A percentile compares a stretch with the other conserved stretches of the same genome.
phyloP scores from a whole-genome alignment of 164 flowering plant species.

The Chloranthus sessilifolius region DNA sequence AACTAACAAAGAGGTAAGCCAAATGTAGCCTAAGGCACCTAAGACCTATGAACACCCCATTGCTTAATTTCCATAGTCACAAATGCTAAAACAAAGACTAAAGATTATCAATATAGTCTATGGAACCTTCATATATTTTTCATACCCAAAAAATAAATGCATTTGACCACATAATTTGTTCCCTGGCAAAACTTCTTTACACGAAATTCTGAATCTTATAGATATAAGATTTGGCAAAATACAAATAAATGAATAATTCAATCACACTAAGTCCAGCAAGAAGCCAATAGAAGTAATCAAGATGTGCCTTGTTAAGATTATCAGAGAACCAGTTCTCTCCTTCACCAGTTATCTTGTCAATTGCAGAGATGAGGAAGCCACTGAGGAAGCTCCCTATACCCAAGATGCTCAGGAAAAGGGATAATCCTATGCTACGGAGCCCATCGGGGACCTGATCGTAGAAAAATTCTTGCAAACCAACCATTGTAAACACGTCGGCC shows the following conservation, averaged over 20 bases:
- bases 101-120: no score
- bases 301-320: slow-evolving; percentile 20
- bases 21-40: no score
- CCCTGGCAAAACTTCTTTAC: no score
- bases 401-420: slow-evolving; percentile 19
- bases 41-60: no score
- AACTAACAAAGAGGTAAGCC: no score
- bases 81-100: no score
- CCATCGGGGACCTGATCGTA: slow-evolving; percentile 22
- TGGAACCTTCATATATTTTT: no score
- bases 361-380: slow-evolving; percentile 15
- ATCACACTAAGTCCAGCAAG: slow-evolving; percentile 16
- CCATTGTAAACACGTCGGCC: slow-evolving; percentile 16
- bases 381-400: slow-evolving; percentile 24
- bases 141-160: no score
- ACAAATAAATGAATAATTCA: slow-evolving; percentile 3
- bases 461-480: slow-evolving; percentile 25
- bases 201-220: slow-evolving; percentile 12
- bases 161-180: no score
- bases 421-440: slow-evolving; percentile 18
- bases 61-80: no score
- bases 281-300: slow-evolving; percentile 25
- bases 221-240: slow-evolving; percentile 15
- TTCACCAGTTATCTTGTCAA: slow-evolving; percentile 13
- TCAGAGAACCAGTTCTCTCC: slow-evolving; percentile 19